A percentile compares a stretch with the other conserved stretches of the same genome.
Evolutionary conservation across 768 basidiomycete species (phyloP).

Genomic region (Trametes meyenii): DNA sequence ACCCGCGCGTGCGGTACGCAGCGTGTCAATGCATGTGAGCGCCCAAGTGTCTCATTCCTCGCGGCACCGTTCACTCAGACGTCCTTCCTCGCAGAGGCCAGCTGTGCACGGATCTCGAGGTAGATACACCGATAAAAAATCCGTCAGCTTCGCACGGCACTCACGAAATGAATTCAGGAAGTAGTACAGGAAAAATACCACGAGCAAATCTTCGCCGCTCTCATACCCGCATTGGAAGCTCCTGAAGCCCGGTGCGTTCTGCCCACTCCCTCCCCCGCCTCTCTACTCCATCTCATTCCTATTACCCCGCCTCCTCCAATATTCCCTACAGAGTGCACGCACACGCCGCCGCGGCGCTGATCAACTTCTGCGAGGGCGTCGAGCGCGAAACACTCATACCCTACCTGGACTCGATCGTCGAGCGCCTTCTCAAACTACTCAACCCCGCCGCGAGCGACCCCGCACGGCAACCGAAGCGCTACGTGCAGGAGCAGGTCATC

Average conservation of each 20-base stretch:
- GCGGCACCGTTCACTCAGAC: neutral
- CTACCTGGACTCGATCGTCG: constrained; percentile 80
- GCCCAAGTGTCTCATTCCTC: constrained; percentile 2
- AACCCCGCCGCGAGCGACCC: constrained; percentile 46
- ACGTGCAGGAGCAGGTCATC: constrained; percentile 87
- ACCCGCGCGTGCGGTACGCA: constrained; percentile 74
- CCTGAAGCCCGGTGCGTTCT: constrained; percentile 65
- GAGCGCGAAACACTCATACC: constrained; percentile 71
- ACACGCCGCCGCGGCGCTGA: constrained; percentile 84
- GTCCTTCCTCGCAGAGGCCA: constrained; percentile 60
- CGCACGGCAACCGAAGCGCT: constrained; percentile 52
- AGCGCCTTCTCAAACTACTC: constrained; percentile 66
- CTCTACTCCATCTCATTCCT: neutral
- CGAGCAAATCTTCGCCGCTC: constrained; percentile 64
- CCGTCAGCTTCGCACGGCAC: neutral
- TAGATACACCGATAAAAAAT: constrained; percentile 32
- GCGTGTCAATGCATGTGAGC: constrained; percentile 85
- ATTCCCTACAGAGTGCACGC: constrained; percentile 72
- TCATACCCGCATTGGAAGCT: constrained; percentile 75
- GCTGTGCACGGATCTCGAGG: constrained; percentile 87
- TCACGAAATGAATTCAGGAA: constrained; percentile 47
- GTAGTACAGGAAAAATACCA: constrained; percentile 75
- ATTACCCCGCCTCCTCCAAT: neutral
- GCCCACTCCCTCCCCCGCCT: neutral
- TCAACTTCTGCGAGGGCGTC: constrained; percentile 91